phyloP scores from a whole-genome alignment of 352 stramenopile genomes.

The Phytophthora niederhauseri region DNA sequence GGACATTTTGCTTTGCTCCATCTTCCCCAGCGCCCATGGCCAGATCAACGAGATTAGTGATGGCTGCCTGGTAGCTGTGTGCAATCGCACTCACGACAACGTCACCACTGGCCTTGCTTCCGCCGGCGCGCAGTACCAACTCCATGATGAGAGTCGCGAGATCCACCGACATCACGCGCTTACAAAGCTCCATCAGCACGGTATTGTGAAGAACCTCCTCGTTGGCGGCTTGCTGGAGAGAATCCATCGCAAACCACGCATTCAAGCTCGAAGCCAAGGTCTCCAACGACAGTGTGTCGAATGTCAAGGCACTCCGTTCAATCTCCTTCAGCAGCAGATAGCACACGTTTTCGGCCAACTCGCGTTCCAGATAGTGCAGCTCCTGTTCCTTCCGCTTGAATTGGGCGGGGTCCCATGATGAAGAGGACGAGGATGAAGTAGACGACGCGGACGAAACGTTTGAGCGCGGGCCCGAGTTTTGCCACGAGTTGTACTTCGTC shows the following conservation, averaged over 20 bases:
- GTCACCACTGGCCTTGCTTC: slow-evolving; percentile 25
- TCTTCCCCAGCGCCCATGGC: slow-evolving; percentile 14
- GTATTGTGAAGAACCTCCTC: slow-evolving; percentile 19
- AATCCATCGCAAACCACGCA: slow-evolving; percentile 38
- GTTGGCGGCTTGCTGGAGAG: slow-evolving; percentile 25
- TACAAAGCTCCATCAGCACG: slow-evolving; percentile 31
- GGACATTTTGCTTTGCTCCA: slow-evolving; percentile 2
- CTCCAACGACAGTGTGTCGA: slow-evolving; percentile 14
- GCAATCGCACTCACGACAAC: slow-evolving; percentile 14
- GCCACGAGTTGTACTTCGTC: slow-evolving; percentile 47
- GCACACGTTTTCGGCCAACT: slow-evolving; percentile 41
- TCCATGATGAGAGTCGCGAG: slow-evolving; percentile 42
- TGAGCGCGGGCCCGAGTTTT: slow-evolving; percentile 28
- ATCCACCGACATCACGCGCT: slow-evolving; percentile 29
- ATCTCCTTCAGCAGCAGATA: slow-evolving; percentile 37
- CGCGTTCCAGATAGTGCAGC: slow-evolving; percentile 42
- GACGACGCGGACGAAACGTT: slow-evolving; percentile 42
- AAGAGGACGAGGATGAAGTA: slow-evolving; percentile 34
- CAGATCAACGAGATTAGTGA: slow-evolving; percentile 19
- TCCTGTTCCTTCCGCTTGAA: slow-evolving; percentile 42
- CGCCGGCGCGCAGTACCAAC: slow-evolving; percentile 29
- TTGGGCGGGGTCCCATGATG: slow-evolving; percentile 37
- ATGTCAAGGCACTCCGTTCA: slow-evolving; percentile 17
- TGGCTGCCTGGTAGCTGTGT: slow-evolving; percentile 28
- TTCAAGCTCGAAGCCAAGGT: slow-evolving; percentile 18